Conservation (phyloP, 106 monocot genomes). For the Dendrobium chrysotoxum region DNA sequence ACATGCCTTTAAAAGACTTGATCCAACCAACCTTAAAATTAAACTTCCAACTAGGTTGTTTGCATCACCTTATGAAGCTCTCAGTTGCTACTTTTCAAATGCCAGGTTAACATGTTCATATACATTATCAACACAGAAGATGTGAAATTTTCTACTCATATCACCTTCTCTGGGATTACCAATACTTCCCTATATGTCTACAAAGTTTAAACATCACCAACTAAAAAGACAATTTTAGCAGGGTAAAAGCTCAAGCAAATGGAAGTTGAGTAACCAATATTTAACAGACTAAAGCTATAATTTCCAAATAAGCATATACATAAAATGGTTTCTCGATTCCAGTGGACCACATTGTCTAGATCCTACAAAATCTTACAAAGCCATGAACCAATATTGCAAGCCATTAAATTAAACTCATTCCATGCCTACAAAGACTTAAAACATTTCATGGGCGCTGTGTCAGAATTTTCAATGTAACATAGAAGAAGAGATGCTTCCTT, state of each 20-base stretch:
- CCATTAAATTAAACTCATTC: neutral
- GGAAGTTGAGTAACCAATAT: neutral
- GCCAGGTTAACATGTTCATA: neutral
- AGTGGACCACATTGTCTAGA: neutral
- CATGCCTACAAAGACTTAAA: no score
- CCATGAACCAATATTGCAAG: neutral
- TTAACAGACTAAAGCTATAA: neutral
- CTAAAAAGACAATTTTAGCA: neutral
- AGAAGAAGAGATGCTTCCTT: neutral
- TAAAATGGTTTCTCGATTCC: no score
- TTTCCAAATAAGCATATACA: no score
- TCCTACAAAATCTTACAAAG: neutral
- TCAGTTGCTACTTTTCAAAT: neutral
- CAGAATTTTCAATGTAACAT: neutral
- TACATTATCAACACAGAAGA: neutral
- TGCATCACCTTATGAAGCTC: neutral
- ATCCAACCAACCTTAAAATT: no score
- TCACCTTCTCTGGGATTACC: no score
- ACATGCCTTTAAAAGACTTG: no score
- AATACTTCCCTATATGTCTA: neutral
- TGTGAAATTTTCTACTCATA: neutral
- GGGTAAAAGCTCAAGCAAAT: neutral
- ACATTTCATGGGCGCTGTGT: neutral
- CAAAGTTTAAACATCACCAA: neutral
- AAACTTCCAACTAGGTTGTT: neutral